These are phyloP conservation scores for Candida wancherniae DNA, from an alignment of 805 yeast species.

Conservation along the genomic window DNA sequence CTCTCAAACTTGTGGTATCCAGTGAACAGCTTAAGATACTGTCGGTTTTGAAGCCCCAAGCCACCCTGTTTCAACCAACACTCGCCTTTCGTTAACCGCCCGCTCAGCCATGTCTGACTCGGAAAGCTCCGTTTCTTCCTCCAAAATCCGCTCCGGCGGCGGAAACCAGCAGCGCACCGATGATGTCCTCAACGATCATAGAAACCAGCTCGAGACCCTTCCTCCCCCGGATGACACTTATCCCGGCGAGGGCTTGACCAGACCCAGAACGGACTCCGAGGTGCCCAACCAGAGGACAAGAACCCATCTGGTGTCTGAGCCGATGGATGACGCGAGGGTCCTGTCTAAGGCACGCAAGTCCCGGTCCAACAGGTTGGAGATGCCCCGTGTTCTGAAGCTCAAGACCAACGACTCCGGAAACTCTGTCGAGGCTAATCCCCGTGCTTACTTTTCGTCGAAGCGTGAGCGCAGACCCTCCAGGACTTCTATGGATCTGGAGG, in stretches of 20 bases:
- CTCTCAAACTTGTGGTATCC: too few species aligned
- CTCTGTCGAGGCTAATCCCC: constrained; percentile 9
- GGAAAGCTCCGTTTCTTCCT: constrained; percentile 31
- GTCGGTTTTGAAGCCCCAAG: too few species aligned
- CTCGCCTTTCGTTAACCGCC: too few species aligned
- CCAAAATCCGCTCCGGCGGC: constrained; percentile 16
- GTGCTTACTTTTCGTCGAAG: constrained; percentile 14
- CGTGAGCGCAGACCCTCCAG: constrained; percentile 33
- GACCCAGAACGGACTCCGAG: constrained; percentile 8
- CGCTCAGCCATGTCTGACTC: constrained; percentile 45
- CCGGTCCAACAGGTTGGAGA: constrained; percentile 17
- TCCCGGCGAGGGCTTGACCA: constrained; percentile 9
- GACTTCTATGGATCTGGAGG: constrained; percentile 53
- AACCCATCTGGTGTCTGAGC: constrained; percentile 42
- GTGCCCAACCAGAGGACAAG: constrained; percentile 25
- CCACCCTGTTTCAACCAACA: too few species aligned
- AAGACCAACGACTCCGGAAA: constrained; percentile 16
- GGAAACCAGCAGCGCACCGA: constrained; percentile 21
- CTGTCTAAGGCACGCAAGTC: constrained; percentile 7
- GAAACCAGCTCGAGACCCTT: constrained; percentile 33
- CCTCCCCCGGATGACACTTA: constrained; percentile 25
- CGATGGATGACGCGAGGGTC: constrained; percentile 15
- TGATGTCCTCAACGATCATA: constrained; percentile 37
- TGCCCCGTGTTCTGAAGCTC: constrained; percentile 26
- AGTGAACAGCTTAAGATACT: too few species aligned